These are phyloP conservation scores for Eimeria zaria DNA, from an alignment of 169 alveolate species.

Conservation along the genomic window DNA sequence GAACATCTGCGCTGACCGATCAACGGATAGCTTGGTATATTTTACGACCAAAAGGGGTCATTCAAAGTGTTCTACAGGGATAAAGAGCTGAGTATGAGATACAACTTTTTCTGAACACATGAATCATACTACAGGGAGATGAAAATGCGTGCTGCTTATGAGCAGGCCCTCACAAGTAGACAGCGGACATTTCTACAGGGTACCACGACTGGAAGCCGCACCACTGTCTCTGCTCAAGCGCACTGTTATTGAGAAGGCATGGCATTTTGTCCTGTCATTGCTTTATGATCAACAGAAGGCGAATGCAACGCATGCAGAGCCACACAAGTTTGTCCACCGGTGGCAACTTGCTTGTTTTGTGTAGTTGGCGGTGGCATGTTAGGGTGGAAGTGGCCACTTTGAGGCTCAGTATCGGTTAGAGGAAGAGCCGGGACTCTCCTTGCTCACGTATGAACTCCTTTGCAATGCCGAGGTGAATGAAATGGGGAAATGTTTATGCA, in stretches of 20 bases:
- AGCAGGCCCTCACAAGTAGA: neutral
- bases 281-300: neutral
- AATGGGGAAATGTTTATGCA: neutral
- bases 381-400: neutral
- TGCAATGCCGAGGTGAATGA: neutral
- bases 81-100: neutral
- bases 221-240: no score
- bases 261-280: neutral
- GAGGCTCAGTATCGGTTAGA: neutral
- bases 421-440: neutral
- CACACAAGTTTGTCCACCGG: neutral
- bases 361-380: neutral
- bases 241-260: neutral
- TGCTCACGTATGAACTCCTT: neutral
- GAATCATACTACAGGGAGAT: neutral
- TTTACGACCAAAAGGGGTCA: neutral
- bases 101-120: neutral
- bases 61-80: neutral
- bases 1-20: neutral
- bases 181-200: neutral
- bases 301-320: no score
- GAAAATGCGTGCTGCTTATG: neutral
- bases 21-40: neutral
- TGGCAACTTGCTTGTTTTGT: neutral
- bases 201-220: neutral